Percentiles rank a stretch among this genome's conserved stretches.
Conservation (phyloP, 192 early-diverging fungal species). For the Coemansia sp. region DNA sequence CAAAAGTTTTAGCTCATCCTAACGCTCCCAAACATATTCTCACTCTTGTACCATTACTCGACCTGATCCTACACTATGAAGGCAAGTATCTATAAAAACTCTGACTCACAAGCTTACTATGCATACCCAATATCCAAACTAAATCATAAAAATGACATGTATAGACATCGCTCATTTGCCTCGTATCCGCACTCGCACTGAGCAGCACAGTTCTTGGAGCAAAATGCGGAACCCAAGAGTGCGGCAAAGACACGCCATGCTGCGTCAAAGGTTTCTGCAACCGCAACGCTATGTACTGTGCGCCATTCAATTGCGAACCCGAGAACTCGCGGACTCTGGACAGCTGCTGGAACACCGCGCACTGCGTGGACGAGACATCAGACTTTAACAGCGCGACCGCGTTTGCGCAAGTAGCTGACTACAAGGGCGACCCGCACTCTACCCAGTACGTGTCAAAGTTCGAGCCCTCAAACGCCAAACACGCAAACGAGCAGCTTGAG, state of each 20-base stretch:
- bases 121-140: too few relatives aligned
- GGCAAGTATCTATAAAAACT: background rate
- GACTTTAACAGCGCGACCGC: slow-evolving; percentile 21
- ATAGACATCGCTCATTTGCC: slow-evolving; percentile 14
- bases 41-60: background rate
- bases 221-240: slow-evolving; percentile 28
- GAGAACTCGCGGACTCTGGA: slow-evolving; percentile 26
- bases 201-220: slow-evolving; percentile 9
- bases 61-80: background rate
- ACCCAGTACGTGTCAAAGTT: slow-evolving; percentile 57
- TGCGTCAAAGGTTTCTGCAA: slow-evolving; percentile 55
- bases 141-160: background rate
- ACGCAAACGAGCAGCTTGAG: slow-evolving; percentile 44
- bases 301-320: slow-evolving; percentile 46
- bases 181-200: slow-evolving; percentile 9
- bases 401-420: slow-evolving; percentile 44
- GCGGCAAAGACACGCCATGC: slow-evolving; percentile 50
- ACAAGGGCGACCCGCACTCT: slow-evolving; percentile 54
- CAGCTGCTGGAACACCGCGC: slow-evolving; percentile 47
- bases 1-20: background rate
- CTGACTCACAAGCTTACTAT: too few relatives aligned
- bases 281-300: slow-evolving; percentile 46
- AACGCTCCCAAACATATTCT: background rate
- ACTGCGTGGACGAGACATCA: slow-evolving; percentile 38
- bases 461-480: slow-evolving; percentile 54